Base-by-base conservation (phyloP, 2,329 filamentous ascomycete species). In the Fusarium avenaceum region DNA sequence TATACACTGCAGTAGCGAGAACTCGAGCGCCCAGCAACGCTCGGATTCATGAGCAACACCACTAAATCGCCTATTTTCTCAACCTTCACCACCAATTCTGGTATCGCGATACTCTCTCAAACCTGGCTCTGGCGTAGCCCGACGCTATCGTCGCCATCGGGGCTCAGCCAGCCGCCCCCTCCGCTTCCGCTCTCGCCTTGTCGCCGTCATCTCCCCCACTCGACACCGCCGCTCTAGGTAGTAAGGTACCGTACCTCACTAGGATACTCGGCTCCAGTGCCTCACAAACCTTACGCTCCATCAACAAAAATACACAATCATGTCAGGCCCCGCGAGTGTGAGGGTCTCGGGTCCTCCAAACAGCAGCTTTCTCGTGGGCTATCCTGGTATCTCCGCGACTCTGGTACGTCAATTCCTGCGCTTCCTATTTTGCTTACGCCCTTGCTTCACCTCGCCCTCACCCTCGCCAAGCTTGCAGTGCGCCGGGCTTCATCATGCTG, bases 331-430 rank as follows among this genome's bases (percentile, higher is more conserved):
- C 59, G 79, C 79, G 68, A 80, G 75, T 81, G 96, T 99, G 84
- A 92, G 96, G 86, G 94, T 99, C 82, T 97, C 94, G 72, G 96
- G 96, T 78, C 94, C 94, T 78, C 94, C 96, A 74, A 99, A 99
- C 83, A 96, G 93, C 82, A 96, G 92, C 82, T 97, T 97, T 78
- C 86, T 98, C 70, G 93, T 98, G 73, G 96, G 96, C 74, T 99
- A 98, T 80, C 96, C 96, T 57, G 96, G 96, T 73, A 98, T 99
- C 80, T 97, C 95, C 57, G 96, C 96, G 76, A 99, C 96, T 38
- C 82, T 97, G 88, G 94, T 97, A 87, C 82, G 93, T 88, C 45
- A 44, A 57, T 58, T 45, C 48, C 65, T 55, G 38, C 52, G 50
- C 24, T 22, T 55, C 42, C 10, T 52, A 54, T 39, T 53, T 56